Evolutionary conservation across 106 monocot genomes (phyloP), one percentile per base, ranked within the genome.

Genomic region (Dioscorea alata): DNA sequence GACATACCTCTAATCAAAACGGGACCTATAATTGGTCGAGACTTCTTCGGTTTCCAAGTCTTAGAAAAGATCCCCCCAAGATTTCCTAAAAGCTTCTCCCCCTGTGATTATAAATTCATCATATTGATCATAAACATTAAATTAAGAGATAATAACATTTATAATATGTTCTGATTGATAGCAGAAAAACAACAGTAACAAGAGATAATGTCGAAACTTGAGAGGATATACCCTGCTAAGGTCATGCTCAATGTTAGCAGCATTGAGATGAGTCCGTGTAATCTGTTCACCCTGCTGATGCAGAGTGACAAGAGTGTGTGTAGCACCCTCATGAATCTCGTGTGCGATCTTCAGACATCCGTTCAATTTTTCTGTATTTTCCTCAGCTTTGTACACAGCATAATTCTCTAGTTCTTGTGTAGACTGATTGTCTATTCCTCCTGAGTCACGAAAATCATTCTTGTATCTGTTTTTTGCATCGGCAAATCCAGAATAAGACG

Each of bases 251-350:
- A 89, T 81, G 59, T 70, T 63, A 18, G 73, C 69, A 62, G 81
- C 76, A 32, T 64, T 81, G 21, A 59, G 18, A 71, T 93, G 92
- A 56, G 88, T 89, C 20, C 74, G 65, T 21, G 62, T 58, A 51
- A 93, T 88, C 78, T 89, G 88, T 50, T 88, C 80, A 12, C 92
- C 92, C 66, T 88, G 88, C 69, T 92, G 88, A 64, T 92, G 88
- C 76, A 92, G 71, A 21, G 74, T 71, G 33, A 81, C 76, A 18
- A 92, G 76, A 48, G 85, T 92, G 23, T 64, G 83, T 10, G 83
- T 68, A 6, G 85, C 88, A 63, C 81, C 85, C 52, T 83, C 85
- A 66, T 64, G 85, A 18, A 92, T 88, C 59, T 75, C 76, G 57
- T 92, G 85, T 35, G 92, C 92, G 56, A 92, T 83, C 76, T 75